Evolutionary conservation across 495 filamentous ascomycete genomes (phyloP), one percentile per base, ranked within the genome.

Genomic region (Xylaria acuta): DNA sequence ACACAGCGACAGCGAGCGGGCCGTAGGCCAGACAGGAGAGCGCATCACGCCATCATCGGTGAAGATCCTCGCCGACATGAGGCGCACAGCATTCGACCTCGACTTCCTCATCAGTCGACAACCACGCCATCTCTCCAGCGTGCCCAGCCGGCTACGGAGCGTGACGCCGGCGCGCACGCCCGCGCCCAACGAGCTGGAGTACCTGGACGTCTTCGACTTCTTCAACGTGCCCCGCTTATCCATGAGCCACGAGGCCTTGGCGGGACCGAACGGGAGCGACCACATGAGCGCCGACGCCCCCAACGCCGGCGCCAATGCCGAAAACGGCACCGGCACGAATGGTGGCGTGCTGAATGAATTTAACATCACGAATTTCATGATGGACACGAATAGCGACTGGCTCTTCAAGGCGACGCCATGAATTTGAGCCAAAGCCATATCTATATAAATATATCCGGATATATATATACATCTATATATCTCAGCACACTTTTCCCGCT

Each of bases 131-230:
- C 80, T 76, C 71, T 79, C 75, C 41, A 84, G 80, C 76, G 76
- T 74, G 68, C 60, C 62, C 64, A 81, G 78, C 49, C 78, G 80
- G 4, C 73, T 84, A 22, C 79, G 81, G 1, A 85, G 82, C 75
- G 81, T 80, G 73, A 84, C 82, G 8, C 80, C 85, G 1, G 85
- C 84, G 12, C 83, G 89, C 36, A 94, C 88, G 68, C 90, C 90
- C n/a, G 91, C 87, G 12, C 88, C 91, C 11, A 93, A 94, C 77
- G 92, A 97, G 68, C 83, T 96, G 14, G 94, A 97, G 74, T 97
- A 95, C 75, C 82, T 97, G n/a, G 93, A 97, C 76, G 92, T 97
- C 2, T 97, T 97, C 78, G 92, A 94, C 72, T 97, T 95, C 82
- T 97, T 97, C 84, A 97, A 97, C 80, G 88, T 96, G 56, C 94